These are phyloP conservation scores for Lycium ferocissimum DNA, from an alignment of 257 asterid species.

Conservation along the genomic window DNA sequence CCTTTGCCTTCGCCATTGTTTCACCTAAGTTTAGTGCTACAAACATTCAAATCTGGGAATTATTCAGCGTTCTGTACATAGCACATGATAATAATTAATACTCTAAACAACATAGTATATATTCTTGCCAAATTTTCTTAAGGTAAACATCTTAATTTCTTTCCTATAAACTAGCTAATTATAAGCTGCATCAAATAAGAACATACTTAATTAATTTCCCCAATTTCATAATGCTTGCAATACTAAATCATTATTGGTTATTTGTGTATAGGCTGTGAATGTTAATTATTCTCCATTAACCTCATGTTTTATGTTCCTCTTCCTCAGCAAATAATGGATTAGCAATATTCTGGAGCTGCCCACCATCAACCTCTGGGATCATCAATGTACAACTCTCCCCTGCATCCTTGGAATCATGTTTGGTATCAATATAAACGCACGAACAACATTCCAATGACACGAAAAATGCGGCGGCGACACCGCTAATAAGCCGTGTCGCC, in stretches of 20 bases:
- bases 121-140: neutral
- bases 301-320: neutral
- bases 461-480: conserved; percentile 53
- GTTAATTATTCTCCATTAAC: neutral
- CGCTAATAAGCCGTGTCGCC: conserved; percentile 48
- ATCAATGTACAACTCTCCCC: conserved; percentile 48
- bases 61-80: neutral
- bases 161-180: neutral
- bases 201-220: neutral
- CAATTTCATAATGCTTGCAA: neutral
- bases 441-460: conserved; percentile 57
- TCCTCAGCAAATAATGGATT: neutral
- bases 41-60: neutral
- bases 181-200: neutral
- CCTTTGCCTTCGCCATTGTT: too few species aligned
- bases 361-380: neutral
- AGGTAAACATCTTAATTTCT: neutral
- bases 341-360: neutral
- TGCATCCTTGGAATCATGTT: conserved; percentile 50
- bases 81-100: neutral
- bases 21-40: neutral
- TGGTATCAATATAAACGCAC: conserved; percentile 56
- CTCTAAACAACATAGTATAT: neutral
- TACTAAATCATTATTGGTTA: neutral
- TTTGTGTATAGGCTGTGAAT: neutral